These are phyloP conservation scores for Myochromella boudieri DNA, from an alignment of 768 basidiomycete genomes.

Conservation along the genomic window DNA sequence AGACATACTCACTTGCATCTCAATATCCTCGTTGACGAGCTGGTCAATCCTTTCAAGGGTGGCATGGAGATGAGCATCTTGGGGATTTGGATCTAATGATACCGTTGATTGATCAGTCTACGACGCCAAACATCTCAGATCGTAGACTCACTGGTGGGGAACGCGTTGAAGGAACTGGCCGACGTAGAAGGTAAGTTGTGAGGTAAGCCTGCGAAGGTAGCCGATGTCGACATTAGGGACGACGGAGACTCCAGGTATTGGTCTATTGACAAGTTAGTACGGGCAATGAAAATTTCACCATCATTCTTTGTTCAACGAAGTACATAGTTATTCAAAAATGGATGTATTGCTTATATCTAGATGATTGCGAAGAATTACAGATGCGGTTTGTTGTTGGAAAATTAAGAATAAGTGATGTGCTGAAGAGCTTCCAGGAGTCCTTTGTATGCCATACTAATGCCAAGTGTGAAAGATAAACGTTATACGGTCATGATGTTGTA, in stretches of 20 bases:
- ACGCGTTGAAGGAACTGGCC: slow-evolving; percentile 3
- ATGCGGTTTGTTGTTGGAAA: slow-evolving; percentile 18
- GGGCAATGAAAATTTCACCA: not conserved
- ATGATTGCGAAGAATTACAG: slow-evolving; percentile 23
- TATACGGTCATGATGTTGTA: slow-evolving; percentile 14
- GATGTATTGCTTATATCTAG: slow-evolving; percentile 21
- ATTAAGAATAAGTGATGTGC: slow-evolving; percentile 17
- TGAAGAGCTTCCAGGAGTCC: slow-evolving; percentile 13
- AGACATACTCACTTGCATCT: slow-evolving; percentile 59
- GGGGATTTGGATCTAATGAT: slow-evolving; percentile 12
- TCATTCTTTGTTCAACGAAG: no score
- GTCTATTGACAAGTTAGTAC: no score
- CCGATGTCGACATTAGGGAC: not conserved
- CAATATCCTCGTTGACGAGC: slow-evolving; percentile 65
- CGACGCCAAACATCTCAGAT: no score
- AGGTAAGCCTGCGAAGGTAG: slow-evolving; percentile 2
- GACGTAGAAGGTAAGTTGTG: not conserved
- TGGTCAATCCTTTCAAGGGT: slow-evolving; percentile 54
- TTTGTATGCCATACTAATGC: slow-evolving; percentile 1
- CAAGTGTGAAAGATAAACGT: slow-evolving; percentile 11
- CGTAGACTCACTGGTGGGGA: slow-evolving; percentile 16
- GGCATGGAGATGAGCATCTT: slow-evolving; percentile 30
- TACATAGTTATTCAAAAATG: slow-evolving; percentile 12
- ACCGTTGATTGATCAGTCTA: no score
- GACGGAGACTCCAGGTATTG: no score